Base-by-base conservation (phyloP, 2,329 filamentous ascomycete species). In the Claviceps arundinis region DNA sequence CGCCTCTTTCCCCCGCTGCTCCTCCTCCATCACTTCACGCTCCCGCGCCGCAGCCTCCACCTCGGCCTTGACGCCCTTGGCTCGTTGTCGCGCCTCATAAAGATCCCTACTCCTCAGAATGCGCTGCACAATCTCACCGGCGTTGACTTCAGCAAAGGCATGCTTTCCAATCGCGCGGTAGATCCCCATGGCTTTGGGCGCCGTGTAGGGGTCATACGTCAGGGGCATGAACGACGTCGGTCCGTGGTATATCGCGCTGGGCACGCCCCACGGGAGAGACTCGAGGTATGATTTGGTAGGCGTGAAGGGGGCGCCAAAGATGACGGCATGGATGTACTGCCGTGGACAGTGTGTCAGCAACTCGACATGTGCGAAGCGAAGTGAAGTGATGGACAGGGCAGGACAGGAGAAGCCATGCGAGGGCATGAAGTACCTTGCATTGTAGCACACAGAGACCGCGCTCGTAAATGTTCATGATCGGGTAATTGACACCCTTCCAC, bases 401-500 rank as follows among this genome's bases (percentile, higher is more conserved):
- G 16, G 7, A 34, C 3, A 34, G 26, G 13, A 30, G 24, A 37
- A 13, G 38, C 24, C 9, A 13, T 3, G 13, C 11, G 16, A 43
- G 11, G 22, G 22, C 22, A 45, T 7, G 22, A 67, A 79, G 62
- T 74, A 91, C 88, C 68, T 85, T 85, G 74, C 93, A 98, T 64
- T 98, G 93, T 56, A 97, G 73, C 34, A 97, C 91, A 65, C 93
- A 98, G 22, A 98, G 81, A 1, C 90, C 90, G 43, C 93, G 85
- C 73, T 98, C 93, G 62, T 91, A 95, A 53, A 95, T 90, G 73
- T 97, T 98, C 93, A 98, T 98, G 71, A 98, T 97, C 26, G 93
- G 93, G 65, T 96, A 98, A 71, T 98, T 98, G 61, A 96, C 78
- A 38, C 93, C 91, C 70, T 97, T 97, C 86, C 89, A 94, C 61